Base-by-base conservation (phyloP, 2,329 filamentous ascomycete genomes). In the Lachnellula hyalina region DNA sequence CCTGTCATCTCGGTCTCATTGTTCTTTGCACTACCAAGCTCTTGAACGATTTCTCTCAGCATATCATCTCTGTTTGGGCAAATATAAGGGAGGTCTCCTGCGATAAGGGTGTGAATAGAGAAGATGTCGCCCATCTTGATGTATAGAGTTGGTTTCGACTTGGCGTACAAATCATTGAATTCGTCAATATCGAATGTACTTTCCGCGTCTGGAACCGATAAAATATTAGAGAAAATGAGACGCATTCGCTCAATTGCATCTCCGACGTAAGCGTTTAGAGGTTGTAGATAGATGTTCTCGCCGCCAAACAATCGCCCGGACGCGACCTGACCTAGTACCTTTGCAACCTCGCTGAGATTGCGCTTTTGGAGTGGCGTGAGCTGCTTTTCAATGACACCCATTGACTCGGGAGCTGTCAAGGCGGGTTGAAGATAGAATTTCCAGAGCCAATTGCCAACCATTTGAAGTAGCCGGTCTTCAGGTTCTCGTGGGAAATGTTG, bases 81-180 rank as follows among this genome's bases (percentile, higher is more conserved):
- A 57, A 97, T 85, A 54, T 78, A 78, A 5, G 85, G 76, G 48
- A 96, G 82, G 64, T 97, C 90, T 23, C 85, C 79, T 3, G 90
- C 86, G 52, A 97, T 82, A 21, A 97, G 80, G 60, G 87, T 90
- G 73, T 99, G 95, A 56, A 99, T 93, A 48, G 93, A 89, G 70
- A 99, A 97, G 54, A 99, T 92, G 70, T 99, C 94, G 15, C 89
- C 83, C 83, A 99, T 93, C 75, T 99, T 99, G 77, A 99, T 96
- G 75, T 97, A 99, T n/a, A 99, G 79, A 0, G 93, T 97, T 6
- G 94, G 94, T 72, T 96, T 96, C 61, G 91, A 94, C 71, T 95
- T 92, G 54, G 93, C 89, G 69, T 97, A 97, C 6, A 99, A 80
- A 68, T 99, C 94, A 69, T 96, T 97, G 81, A 94, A 99, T 70